Conservation (phyloP, 2,329 filamentous ascomycete genomes). For the Cercospora sp. region DNA sequence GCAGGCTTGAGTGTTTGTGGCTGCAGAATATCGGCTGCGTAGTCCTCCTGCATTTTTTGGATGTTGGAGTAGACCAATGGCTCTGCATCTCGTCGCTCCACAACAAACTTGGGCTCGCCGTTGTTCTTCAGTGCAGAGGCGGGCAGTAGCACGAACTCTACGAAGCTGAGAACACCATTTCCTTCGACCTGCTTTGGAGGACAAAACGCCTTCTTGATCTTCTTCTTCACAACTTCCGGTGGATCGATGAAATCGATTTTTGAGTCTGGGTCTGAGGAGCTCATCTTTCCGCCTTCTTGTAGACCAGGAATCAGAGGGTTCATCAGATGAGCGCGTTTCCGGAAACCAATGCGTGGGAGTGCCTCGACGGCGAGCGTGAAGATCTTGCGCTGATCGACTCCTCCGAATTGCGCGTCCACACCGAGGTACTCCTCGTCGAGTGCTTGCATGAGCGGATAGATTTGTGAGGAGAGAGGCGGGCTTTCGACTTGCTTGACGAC, state of each 20-base stretch:
- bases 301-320: slow-evolving; percentile 90
- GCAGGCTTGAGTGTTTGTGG: slow-evolving; percentile 89
- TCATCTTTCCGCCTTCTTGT: slow-evolving; percentile 76
- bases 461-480: slow-evolving; percentile 68
- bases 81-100: slow-evolving; percentile 66
- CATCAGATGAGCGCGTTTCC: slow-evolving; percentile 71
- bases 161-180: slow-evolving; percentile 83
- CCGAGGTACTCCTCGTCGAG: slow-evolving; percentile 87
- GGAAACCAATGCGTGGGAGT: slow-evolving; percentile 82
- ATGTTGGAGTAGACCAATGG: slow-evolving; percentile 79
- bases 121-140: slow-evolving; percentile 62
- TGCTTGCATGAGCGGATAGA: slow-evolving; percentile 86
- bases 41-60: slow-evolving; percentile 74
- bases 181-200: slow-evolving; percentile 74
- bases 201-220: slow-evolving; percentile 81
- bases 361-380: slow-evolving; percentile 83
- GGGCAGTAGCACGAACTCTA: slow-evolving; percentile 83
- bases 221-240: slow-evolving; percentile 72
- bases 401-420: slow-evolving; percentile 86
- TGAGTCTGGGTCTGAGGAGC: slow-evolving; percentile 65
- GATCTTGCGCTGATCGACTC: slow-evolving; percentile 81
- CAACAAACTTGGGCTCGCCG: slow-evolving; percentile 62
- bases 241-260: slow-evolving; percentile 93
- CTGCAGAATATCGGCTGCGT: slow-evolving; percentile 64
- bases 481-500: slow-evolving; percentile 90